Evolutionary conservation across 2,329 filamentous ascomycete species (phyloP), one percentile per base, ranked within the genome.

Genomic region (Hymenoscyphus occultus): DNA sequence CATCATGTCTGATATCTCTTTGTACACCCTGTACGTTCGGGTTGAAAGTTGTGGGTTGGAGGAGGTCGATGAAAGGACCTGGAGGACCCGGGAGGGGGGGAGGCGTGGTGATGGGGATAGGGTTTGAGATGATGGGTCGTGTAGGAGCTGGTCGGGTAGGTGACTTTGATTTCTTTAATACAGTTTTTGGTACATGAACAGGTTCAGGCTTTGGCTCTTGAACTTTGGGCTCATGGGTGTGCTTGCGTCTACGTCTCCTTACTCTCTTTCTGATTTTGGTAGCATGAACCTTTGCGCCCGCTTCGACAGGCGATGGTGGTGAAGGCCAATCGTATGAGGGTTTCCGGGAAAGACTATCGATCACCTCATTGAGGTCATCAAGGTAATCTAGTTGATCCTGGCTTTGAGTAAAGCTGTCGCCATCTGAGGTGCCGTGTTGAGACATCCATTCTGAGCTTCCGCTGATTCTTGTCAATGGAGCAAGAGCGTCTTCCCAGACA

Each of bases 401-500:
- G 56, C 71, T 73, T 16, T 68, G 71, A 42, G 64, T 65, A n/a
- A 63, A 67, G 56, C 68, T 72, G 9, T 70, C 69, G 39, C 64
- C 65, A 39, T 73, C 72, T 6, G 71, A 73, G 32, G 70, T 68
- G 57, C 71, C 74, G 70, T 78, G 68, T 76, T 80, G 72, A 74
- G 73, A 73, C 35, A 70, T 58, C 74, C 74, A 76, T 42, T 79
- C 68, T 72, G 78, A 68, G 80, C 76, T 73, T 72, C 61, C 77
- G 74, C 75, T 75, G 59, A 73, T 81, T 73, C 73, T 70, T 32
- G 84, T 86, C 64, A 96, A 79, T 1, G 90, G 90, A 48, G 87
- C 85, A n/a, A 96, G 83, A 0, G 91, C 92, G 39, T 93, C 89
- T 65, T 95, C 90, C 92, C 92, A 96, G 64, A 82, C 89, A 35